These are phyloP conservation scores for Citrus sinensis DNA, from an alignment of 345 rosid genomes.

Conservation along the genomic window DVS_A1.0 CM039162.1:32874501-32875000, in stretches of 20 bases:
- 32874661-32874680: slow-evolving; percentile 89
- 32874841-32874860: slow-evolving; percentile 76
- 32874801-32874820: slow-evolving; percentile 65
- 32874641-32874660: slow-evolving; percentile 93
- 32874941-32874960: slow-evolving; percentile 91
- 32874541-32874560: slow-evolving; percentile 97
- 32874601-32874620: slow-evolving; percentile 80
- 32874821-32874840: slow-evolving; percentile 88
- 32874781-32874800: slow-evolving; percentile 88
- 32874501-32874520: slow-evolving; percentile 81
- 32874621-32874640: slow-evolving; percentile 76
- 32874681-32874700: slow-evolving; percentile 74
- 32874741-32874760: slow-evolving; percentile 79
- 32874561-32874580: slow-evolving; percentile 85
- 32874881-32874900: slow-evolving; percentile 77
- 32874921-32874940: slow-evolving; percentile 96
- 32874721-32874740: slow-evolving; percentile 99
- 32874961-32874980: slow-evolving; percentile 77
- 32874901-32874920: slow-evolving; percentile 97
- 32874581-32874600: slow-evolving; percentile 87
- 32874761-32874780: slow-evolving; percentile 75
- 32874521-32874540: slow-evolving; percentile 88
- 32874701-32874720: slow-evolving; percentile 84
- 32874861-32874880: slow-evolving; percentile 86
- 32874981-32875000: slow-evolving; percentile 62